These are phyloP conservation scores for Coleophoma crateriformis DNA, from an alignment of 2,329 filamentous ascomycete genomes.

Conservation along the genomic window DNA sequence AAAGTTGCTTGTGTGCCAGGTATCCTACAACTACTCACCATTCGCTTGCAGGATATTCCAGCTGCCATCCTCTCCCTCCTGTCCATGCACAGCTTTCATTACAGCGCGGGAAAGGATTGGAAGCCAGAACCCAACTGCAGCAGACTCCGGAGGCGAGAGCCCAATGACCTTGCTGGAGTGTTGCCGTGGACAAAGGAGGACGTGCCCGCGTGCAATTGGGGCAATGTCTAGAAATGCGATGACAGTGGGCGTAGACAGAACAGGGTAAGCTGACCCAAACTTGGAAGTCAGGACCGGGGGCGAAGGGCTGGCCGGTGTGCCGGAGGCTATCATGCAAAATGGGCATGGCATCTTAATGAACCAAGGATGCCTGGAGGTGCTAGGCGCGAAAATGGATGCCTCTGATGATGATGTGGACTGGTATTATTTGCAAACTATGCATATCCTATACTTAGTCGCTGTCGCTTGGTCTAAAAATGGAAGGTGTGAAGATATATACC, in stretches of 20 bases:
- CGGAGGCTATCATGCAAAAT: slow-evolving; percentile 51
- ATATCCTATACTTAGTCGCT: not conserved
- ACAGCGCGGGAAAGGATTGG: slow-evolving; percentile 67
- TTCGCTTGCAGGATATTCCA: slow-evolving; percentile 98
- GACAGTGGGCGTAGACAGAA: slow-evolving; percentile 70
- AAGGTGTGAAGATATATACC: not conserved
- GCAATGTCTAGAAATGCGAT: slow-evolving; percentile 88
- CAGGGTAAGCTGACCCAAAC: slow-evolving; percentile 46
- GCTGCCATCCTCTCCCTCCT: slow-evolving; percentile 10
- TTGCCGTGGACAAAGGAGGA: slow-evolving; percentile 69
- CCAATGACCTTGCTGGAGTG: slow-evolving; percentile 74
- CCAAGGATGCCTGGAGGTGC: not conserved
- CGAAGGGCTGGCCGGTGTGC: slow-evolving; percentile 38
- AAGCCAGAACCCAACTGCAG: slow-evolving; percentile 60
- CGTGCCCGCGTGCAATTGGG: slow-evolving; percentile 74
- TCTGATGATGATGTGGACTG: no score
- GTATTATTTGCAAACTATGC: not conserved
- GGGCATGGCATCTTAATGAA: slow-evolving; percentile 37
- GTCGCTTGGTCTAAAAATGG: no score
- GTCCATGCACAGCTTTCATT: slow-evolving; percentile 61
- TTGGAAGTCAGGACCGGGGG: slow-evolving; percentile 27
- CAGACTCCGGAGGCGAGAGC: slow-evolving; percentile 53
- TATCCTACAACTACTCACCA: slow-evolving; percentile 34
- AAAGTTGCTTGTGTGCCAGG: not conserved
- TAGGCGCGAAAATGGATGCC: no score